Evolutionary conservation across 2,329 filamentous ascomycete genomes (phyloP).

Genomic region (Huntiella abstrusa): DNA sequence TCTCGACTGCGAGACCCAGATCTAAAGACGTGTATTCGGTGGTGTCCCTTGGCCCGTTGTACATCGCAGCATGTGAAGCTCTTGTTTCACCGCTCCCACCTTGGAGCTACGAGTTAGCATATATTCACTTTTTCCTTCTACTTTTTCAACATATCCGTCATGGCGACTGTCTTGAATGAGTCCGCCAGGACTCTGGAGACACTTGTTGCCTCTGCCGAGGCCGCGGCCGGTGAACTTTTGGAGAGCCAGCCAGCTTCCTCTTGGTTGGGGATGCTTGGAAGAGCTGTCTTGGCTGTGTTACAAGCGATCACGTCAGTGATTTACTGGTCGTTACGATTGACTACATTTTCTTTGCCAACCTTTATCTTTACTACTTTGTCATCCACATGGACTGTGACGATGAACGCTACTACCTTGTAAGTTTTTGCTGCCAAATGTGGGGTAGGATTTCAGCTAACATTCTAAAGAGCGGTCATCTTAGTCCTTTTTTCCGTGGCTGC

Average conservation of each 20-base stretch:
- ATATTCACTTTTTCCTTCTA: not conserved
- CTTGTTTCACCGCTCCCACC: slow-evolving; percentile 5
- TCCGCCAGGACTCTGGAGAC: slow-evolving; percentile 5
- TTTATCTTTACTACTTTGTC: slow-evolving; percentile 81
- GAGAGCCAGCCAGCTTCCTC: slow-evolving; percentile 21
- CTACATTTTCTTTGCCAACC: slow-evolving; percentile 75
- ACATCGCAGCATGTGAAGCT: slow-evolving; percentile 10
- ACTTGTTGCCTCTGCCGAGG: slow-evolving; percentile 2
- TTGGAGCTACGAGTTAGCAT: slow-evolving; percentile 9
- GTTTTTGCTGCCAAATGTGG: slow-evolving; percentile 15
- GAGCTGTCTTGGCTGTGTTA: slow-evolving; percentile 34
- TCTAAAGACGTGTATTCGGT: too few relatives aligned
- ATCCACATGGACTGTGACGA: slow-evolving; percentile 85
- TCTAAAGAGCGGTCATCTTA: slow-evolving; percentile 51
- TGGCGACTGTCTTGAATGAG: not conserved
- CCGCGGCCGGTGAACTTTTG: slow-evolving; percentile 4
- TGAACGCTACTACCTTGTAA: slow-evolving; percentile 94
- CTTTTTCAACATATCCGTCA: not conserved
- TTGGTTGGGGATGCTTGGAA: slow-evolving; percentile 39
- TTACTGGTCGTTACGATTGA: slow-evolving; percentile 69
- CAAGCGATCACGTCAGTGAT: slow-evolving; percentile 38
- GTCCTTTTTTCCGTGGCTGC: slow-evolving; percentile 61
- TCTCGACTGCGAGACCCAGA: too few relatives aligned
- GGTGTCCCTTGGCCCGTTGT: slow-evolving; percentile 1
- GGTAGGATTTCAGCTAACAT: slow-evolving; percentile 7